phyloP scores from a whole-genome alignment of 495 filamentous ascomycete species.

The Daldinia caldariorum region DNA sequence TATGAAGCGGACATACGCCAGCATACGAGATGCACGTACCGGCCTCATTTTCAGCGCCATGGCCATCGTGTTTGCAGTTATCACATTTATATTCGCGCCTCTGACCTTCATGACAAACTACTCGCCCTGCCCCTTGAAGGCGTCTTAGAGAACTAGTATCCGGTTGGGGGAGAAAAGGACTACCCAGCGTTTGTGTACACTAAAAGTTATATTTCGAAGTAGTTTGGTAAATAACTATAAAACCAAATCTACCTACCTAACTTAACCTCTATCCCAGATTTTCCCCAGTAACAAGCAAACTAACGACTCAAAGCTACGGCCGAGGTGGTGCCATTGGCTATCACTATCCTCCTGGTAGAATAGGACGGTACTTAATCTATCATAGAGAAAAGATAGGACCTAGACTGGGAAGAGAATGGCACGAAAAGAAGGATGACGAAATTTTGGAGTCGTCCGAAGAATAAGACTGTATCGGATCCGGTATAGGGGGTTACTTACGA shows the following conservation, averaged over 20 bases:
- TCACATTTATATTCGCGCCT: background rate
- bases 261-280: too few species aligned
- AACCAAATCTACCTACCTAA: too few species aligned
- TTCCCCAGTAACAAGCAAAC: too few species aligned
- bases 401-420: background rate
- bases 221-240: background rate
- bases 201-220: background rate
- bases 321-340: too few species aligned
- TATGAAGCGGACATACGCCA: background rate
- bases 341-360: too few species aligned
- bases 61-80: background rate
- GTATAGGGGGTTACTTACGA: background rate
- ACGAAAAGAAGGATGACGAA: background rate
- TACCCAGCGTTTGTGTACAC: background rate
- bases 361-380: too few species aligned
- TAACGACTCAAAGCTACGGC: too few species aligned
- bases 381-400: background rate
- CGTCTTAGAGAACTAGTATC: background rate
- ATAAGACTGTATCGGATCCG: background rate
- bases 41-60: background rate
- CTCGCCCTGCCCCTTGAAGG: background rate
- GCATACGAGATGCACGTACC: background rate
- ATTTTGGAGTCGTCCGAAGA: background rate
- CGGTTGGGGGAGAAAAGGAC: background rate
- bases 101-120: background rate